Evolutionary conservation across 768 basidiomycete species (phyloP).

Genomic region (Gelatoporia subvermispora): DNA sequence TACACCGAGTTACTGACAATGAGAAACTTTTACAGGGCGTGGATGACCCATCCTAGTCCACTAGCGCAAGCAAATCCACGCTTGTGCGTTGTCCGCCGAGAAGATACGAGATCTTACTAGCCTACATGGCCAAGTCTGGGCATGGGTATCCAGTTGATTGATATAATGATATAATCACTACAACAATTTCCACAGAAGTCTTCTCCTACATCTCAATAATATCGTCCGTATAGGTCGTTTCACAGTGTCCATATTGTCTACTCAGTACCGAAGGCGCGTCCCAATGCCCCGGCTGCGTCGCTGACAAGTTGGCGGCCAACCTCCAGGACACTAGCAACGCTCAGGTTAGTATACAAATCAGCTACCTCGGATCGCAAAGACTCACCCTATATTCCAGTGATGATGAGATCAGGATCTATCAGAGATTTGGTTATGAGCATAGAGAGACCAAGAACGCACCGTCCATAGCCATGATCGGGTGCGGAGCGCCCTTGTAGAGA

Average conservation of each 20-base stretch:
- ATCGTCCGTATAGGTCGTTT: too few species aligned
- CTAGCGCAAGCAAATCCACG: too few species aligned
- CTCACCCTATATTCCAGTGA: slow-evolving; percentile 10
- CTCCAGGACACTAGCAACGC: slow-evolving; percentile 28
- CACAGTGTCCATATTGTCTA: not conserved
- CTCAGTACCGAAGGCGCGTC: slow-evolving; percentile 24
- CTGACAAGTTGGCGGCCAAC: slow-evolving; percentile 33
- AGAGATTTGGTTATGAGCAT: not conserved
- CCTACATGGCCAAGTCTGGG: too few species aligned
- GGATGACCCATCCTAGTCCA: too few species aligned
- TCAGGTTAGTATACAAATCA: not conserved
- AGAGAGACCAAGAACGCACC: slow-evolving; percentile 35
- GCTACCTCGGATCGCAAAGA: not conserved
- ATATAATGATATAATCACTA: too few species aligned
- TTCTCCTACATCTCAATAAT: too few species aligned
- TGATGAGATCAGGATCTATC: not conserved
- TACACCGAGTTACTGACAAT: too few species aligned
- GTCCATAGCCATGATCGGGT: slow-evolving; percentile 74
- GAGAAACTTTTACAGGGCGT: too few species aligned
- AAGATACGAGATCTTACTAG: too few species aligned
- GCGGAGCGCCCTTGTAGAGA: slow-evolving; percentile 61
- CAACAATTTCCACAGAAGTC: not conserved
- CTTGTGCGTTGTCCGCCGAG: too few species aligned
- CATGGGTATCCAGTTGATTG: too few species aligned
- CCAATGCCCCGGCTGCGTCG: slow-evolving; percentile 33